Evolutionary conservation across 192 early-diverging fungal species (phyloP).

Genomic region (Coemansia sp.): DNA sequence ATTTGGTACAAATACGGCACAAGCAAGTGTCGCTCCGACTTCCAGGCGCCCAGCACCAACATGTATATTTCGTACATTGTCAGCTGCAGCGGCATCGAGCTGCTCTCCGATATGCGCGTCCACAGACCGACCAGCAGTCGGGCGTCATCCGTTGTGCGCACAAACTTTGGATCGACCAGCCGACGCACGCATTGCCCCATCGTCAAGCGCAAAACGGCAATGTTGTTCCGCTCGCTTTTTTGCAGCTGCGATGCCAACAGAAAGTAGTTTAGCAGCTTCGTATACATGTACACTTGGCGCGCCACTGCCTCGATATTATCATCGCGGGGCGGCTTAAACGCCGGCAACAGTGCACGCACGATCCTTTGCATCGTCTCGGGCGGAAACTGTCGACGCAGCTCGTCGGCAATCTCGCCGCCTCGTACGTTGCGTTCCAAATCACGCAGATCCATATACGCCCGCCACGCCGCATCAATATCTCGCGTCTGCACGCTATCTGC

Average conservation of each 20-base stretch:
- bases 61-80: conserved; percentile 34
- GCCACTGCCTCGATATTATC: conserved; percentile 15
- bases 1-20: conserved; percentile 39
- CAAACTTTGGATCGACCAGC: conserved; percentile 7
- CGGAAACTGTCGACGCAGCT: conserved; percentile 19
- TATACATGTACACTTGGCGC: conserved; percentile 27
- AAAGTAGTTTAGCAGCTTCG: conserved; percentile 40
- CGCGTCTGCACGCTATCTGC: conserved; percentile 8
- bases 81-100: conserved; percentile 18
- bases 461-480: conserved; percentile 29
- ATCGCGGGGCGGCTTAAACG: conserved; percentile 1
- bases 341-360: conserved; percentile 22
- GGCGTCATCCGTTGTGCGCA: conserved; percentile 23
- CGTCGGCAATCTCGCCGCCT: conserved; percentile 9
- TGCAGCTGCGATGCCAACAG: conserved; percentile 28
- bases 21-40: conserved; percentile 28
- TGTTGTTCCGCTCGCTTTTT: conserved; percentile 22
- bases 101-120: conserved; percentile 22
- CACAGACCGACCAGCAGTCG: conserved; percentile 21
- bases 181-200: conserved; percentile 50
- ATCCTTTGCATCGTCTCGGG: conserved; percentile 7
- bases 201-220: conserved; percentile 26
- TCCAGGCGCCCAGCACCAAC: conserved; percentile 47
- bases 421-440: conserved; percentile 27
- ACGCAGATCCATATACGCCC: conserved; percentile 26